phyloP scores from a whole-genome alignment of 306 rosid species.

The Cicer arietinum region DNA sequence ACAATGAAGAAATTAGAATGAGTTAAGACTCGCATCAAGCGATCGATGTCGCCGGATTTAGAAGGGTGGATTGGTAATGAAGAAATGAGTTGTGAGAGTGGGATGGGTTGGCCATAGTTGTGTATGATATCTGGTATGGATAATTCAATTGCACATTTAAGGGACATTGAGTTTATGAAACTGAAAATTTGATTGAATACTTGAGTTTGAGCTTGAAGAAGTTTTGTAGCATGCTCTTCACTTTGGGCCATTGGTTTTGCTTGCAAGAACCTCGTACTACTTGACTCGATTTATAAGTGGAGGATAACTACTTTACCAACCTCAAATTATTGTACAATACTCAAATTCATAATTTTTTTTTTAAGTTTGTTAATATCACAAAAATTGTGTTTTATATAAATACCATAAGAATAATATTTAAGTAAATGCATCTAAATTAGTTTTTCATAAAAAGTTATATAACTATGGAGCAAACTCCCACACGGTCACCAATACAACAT shows the following conservation, averaged over 20 bases:
- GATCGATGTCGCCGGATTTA: conserved; percentile 42
- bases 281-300: conserved; percentile 9
- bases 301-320: neutral
- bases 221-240: conserved; percentile 27
- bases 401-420: too few relatives aligned
- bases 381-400: too few relatives aligned
- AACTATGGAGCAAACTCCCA: too few relatives aligned
- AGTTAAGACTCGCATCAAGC: conserved; percentile 57
- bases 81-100: conserved; percentile 51
- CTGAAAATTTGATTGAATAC: conserved; percentile 50
- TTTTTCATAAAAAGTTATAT: too few relatives aligned
- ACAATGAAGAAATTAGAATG: conserved; percentile 55
- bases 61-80: conserved; percentile 51
- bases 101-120: conserved; percentile 57
- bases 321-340: neutral
- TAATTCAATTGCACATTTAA: conserved; percentile 59
- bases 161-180: conserved; percentile 55
- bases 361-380: too few relatives aligned
- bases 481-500: too few relatives aligned
- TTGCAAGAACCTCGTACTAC: neutral
- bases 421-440: too few relatives aligned
- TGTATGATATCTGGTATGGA: conserved; percentile 45
- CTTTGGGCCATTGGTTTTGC: conserved; percentile 15
- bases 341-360: too few relatives aligned
- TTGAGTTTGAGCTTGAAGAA: conserved; percentile 49